phyloP scores from a whole-genome alignment of 768 basidiomycete species.

The Amanita rimosa region DNA sequence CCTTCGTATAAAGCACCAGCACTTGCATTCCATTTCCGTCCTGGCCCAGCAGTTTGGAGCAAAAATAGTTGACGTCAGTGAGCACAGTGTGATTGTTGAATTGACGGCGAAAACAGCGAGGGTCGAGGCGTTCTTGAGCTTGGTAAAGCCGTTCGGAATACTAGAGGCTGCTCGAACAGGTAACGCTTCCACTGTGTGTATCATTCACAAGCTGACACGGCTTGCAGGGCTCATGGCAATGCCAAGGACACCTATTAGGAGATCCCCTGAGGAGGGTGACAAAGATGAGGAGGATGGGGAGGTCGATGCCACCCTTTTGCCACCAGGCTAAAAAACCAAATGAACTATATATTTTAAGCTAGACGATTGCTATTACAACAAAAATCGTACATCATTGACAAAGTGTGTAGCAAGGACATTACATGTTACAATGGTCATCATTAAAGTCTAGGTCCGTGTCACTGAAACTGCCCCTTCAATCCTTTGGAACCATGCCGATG shows the following conservation, averaged over 20 bases:
- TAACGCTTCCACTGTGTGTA: slow-evolving; percentile 22
- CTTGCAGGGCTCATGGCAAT: slow-evolving; percentile 87
- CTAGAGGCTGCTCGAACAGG: slow-evolving; percentile 93
- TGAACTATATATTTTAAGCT: background rate
- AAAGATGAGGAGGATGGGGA: slow-evolving; percentile 34
- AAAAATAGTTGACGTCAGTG: slow-evolving; percentile 88
- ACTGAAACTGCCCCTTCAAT: slow-evolving; percentile 20
- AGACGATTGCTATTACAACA: background rate
- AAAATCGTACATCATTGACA: background rate
- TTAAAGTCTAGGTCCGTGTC: slow-evolving; percentile 12
- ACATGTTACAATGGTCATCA: background rate
- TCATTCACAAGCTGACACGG: slow-evolving; percentile 1
- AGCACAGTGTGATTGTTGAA: slow-evolving; percentile 92
- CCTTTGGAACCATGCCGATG: slow-evolving; percentile 27
- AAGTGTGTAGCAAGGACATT: too few species aligned
- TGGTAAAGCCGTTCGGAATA: slow-evolving; percentile 91
- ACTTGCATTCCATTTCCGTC: slow-evolving; percentile 77
- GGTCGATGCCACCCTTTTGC: slow-evolving; percentile 88
- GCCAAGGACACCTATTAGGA: slow-evolving; percentile 86
- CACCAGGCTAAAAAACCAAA: slow-evolving; percentile 61
- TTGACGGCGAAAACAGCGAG: slow-evolving; percentile 85
- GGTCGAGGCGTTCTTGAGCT: slow-evolving; percentile 85
- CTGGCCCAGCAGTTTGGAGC: slow-evolving; percentile 86
- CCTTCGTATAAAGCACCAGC: slow-evolving; percentile 80
- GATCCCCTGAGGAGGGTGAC: slow-evolving; percentile 47